Evolutionary conservation across 768 basidiomycete species (phyloP).

Genomic region (Chalciporus chontae): DNA sequence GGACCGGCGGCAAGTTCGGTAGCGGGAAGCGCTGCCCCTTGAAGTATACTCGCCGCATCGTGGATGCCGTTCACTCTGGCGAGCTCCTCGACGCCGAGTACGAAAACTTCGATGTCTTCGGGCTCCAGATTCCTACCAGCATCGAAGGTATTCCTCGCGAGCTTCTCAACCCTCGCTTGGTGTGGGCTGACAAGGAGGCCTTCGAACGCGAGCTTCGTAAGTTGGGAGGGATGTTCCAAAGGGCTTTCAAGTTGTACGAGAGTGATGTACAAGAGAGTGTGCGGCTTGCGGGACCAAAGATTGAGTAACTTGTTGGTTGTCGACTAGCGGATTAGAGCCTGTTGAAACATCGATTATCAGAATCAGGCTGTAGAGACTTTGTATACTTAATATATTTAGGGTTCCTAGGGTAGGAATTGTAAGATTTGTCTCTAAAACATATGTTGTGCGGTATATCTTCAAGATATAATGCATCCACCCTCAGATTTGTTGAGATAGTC

Average conservation of each 20-base stretch:
- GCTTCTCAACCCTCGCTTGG: constrained; percentile 81
- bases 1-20: constrained; percentile 94
- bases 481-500: constrained; percentile 4
- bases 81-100: constrained; percentile 83
- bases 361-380: background rate
- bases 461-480: constrained; percentile 20
- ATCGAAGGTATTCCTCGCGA: constrained; percentile 88
- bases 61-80: constrained; percentile 96
- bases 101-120: constrained; percentile 81
- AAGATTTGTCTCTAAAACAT: background rate
- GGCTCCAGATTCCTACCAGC: constrained; percentile 76
- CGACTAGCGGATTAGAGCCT: background rate
- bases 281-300: constrained; percentile 70
- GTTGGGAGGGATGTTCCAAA: constrained; percentile 89
- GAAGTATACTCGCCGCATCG: constrained; percentile 92
- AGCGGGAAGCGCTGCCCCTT: constrained; percentile 93
- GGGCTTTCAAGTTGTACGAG: constrained; percentile 91
- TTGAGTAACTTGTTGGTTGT: constrained; percentile 17
- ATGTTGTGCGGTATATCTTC: background rate
- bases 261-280: constrained; percentile 80
- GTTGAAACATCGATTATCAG: background rate
- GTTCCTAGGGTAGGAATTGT: background rate
- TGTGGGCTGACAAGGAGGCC: constrained; percentile 87
- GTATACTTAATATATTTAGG: background rate
- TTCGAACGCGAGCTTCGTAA: constrained; percentile 87